Percentiles rank a stretch among this genome's conserved stretches.
These are phyloP conservation scores for Zoysia matrella DNA, from an alignment of 202 grass and related monocot genomes.

Conservation along the genomic window DNA sequence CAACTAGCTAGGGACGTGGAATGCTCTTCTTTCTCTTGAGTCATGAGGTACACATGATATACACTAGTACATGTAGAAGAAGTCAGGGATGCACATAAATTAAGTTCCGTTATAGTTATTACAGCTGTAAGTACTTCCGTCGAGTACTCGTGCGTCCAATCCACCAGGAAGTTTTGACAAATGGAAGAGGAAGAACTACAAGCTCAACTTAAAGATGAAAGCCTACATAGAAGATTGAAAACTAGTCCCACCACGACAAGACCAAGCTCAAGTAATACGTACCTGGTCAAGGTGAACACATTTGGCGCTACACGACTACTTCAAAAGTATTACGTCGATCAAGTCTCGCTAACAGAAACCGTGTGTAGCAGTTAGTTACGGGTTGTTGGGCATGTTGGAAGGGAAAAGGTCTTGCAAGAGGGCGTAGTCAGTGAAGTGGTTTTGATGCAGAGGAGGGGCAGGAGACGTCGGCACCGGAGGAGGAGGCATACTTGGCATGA, in stretches of 20 bases:
- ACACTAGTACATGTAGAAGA: constrained; percentile 79
- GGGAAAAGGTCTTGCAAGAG: constrained; percentile 83
- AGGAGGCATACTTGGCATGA: constrained; percentile 48
- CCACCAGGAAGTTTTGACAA: constrained; percentile 32
- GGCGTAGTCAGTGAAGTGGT: constrained; percentile 64
- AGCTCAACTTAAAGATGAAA: constrained; percentile 41
- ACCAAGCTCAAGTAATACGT: constrained; percentile 16
- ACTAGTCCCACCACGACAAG: constrained; percentile 22
- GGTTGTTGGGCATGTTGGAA: constrained; percentile 64
- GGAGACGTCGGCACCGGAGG: constrained; percentile 19
- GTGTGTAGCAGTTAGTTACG: constrained; percentile 41
- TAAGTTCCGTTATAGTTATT: constrained; percentile 38
- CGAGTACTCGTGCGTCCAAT: constrained; percentile 1
- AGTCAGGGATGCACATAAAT: constrained; percentile 46
- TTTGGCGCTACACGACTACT: constrained; percentile 36
- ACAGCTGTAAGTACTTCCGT: constrained; percentile 35
- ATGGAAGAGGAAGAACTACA: constrained; percentile 51
- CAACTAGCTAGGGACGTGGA: constrained; percentile 3
- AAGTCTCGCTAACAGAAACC: constrained; percentile 30
- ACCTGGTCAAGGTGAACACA: constrained; percentile 35
- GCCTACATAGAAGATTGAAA: constrained; percentile 25
- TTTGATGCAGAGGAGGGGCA: constrained; percentile 56
- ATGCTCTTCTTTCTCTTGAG: constrained; percentile 39
- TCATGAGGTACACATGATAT: constrained; percentile 61
- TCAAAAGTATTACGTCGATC: constrained; percentile 16